A percentile compares a stretch with the other conserved stretches of the same genome.
phyloP scores from a whole-genome alignment of 768 basidiomycete genomes.

The Leucocoprinus birnbaumii region DNA sequence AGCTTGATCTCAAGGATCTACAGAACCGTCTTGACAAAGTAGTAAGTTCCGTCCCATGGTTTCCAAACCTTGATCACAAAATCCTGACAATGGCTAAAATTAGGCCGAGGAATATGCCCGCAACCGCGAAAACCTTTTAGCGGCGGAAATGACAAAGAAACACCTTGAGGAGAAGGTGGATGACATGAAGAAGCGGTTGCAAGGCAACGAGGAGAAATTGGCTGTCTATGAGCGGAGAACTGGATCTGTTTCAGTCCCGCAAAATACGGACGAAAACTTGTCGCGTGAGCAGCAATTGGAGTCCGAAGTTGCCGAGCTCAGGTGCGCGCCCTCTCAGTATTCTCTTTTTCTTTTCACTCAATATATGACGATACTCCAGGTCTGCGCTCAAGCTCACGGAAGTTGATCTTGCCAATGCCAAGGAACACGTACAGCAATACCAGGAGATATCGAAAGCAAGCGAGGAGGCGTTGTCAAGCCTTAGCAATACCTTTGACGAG shows the following conservation, averaged over 20 bases:
- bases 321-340: constrained; percentile 41
- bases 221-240: constrained; percentile 79
- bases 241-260: constrained; percentile 25
- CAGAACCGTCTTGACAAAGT: constrained; percentile 69
- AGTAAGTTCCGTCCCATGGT: constrained; percentile 41
- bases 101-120: constrained; percentile 65
- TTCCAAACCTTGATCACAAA: no score
- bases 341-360: background rate
- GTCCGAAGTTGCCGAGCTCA: constrained; percentile 79
- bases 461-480: constrained; percentile 68
- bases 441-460: constrained; percentile 82
- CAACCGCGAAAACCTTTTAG: constrained; percentile 66
- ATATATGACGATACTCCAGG: no score
- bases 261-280: constrained; percentile 40
- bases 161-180: constrained; percentile 74
- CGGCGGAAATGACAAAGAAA: constrained; percentile 74
- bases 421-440: constrained; percentile 78
- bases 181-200: constrained; percentile 57
- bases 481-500: constrained; percentile 76
- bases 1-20: constrained; percentile 75
- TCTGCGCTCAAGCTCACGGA: constrained; percentile 75
- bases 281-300: constrained; percentile 78
- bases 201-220: constrained; percentile 81
- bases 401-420: constrained; percentile 69
- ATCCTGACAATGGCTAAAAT: background rate